Base-by-base conservation (phyloP, 1,284 basidiomycete species). In the Golubevia sp. region DNA sequence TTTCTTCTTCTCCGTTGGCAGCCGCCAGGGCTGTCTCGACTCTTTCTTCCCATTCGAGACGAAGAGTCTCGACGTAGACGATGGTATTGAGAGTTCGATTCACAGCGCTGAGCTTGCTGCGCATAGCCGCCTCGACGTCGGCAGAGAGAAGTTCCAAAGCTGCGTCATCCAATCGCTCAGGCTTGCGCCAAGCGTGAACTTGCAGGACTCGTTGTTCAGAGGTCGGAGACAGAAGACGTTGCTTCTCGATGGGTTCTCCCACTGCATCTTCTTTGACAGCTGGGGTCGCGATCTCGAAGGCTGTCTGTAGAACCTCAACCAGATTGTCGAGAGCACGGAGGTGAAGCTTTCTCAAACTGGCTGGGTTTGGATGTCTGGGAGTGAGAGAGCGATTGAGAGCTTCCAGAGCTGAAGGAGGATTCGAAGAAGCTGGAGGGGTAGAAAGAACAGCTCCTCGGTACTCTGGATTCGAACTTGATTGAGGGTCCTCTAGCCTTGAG, bases 81-180 rank as follows among this genome's bases (percentile, higher is more conserved):
- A 99, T 97, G 24, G 94, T 98, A 83, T 97, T 98, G 85, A 97
- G 92, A 90, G 99, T 91, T 50, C 97, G 91, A 64, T 94, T 93
- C 55, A 98, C 92, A 67, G 91, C 94, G 84, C 95, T 95, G 67
- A 95, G 89, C 87, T 99, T 99, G 84, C 92, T 90, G 44, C 92
- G 88, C 87, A 97, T 92, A 44, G 96, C 88, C 44, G 91, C 89
- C 73, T 95, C 93, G 6, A 91, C 91, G 78, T 99, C 95, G 64
- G 90, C 88, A 59, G 92, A 88, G 30, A 99, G 88, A 71, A 92
- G 88, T 4, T 88, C 87, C 58, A 99, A 86, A 0, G 93, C 95
- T 0, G 89, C 86, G 79, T 99, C 97, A 63, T 93, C 71, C 18
- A 49, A n/a, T 23, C 70, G 26, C 2, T 58, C 63, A 0, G 69